These are phyloP conservation scores for Lachancea sp. DNA, from an alignment of 805 yeast genomes.

Conservation along the genomic window DNA sequence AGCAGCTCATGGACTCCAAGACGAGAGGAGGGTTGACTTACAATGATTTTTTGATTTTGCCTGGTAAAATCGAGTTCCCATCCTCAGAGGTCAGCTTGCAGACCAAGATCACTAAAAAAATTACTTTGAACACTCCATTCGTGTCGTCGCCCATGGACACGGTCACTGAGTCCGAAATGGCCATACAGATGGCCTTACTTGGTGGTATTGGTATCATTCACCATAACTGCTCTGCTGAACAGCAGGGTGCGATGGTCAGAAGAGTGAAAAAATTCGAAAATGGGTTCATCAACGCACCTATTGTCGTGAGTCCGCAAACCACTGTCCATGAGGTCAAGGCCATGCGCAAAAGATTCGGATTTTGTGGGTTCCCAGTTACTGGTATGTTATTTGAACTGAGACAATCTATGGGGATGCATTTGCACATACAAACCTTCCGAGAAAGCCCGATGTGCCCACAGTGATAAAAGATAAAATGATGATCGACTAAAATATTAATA, in stretches of 20 bases:
- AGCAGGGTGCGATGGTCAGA: constrained; percentile 97
- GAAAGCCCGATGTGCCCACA: too few species aligned
- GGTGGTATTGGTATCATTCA: constrained; percentile 99
- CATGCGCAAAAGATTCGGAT: constrained; percentile 70
- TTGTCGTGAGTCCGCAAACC: constrained; percentile 67
- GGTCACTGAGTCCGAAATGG: constrained; percentile 96
- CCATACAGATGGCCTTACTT: constrained; percentile 94
- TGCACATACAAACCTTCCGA: constrained; percentile 1
- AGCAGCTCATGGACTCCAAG: constrained; percentile 82
- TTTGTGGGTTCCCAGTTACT: constrained; percentile 98
- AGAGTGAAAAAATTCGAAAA: constrained; percentile 96
- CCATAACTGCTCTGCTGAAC: constrained; percentile 94
- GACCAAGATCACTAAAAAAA: constrained; percentile 83
- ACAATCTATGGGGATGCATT: too few species aligned
- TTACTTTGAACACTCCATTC: constrained; percentile 87
- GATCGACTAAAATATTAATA: constrained; percentile 47
- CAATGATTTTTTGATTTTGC: constrained; percentile 91
- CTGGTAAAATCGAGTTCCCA: constrained; percentile 90
- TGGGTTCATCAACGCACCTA: constrained; percentile 93
- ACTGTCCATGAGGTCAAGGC: constrained; percentile 77
- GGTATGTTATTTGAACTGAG: constrained; percentile 79
- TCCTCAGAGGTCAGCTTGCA: constrained; percentile 72
- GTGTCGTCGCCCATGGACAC: constrained; percentile 99
- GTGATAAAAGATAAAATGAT: constrained; percentile 44
- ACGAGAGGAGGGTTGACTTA: constrained; percentile 94